These are phyloP conservation scores for Euphrasia confusa DNA, from an alignment of 257 asterid genomes.

Conservation along the genomic window DNA sequence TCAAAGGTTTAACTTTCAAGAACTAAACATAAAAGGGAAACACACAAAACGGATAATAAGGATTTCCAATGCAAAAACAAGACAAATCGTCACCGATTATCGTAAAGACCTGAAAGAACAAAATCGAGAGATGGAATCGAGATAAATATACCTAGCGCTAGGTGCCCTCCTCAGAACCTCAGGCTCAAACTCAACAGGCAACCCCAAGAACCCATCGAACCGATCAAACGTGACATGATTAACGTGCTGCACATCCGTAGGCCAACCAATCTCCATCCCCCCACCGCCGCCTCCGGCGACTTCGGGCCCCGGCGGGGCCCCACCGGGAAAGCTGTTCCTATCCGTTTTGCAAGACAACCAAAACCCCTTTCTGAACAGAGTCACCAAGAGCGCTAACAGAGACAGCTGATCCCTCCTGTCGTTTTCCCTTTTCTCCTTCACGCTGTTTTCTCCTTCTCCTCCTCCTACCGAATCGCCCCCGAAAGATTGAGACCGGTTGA, in stretches of 20 bases:
- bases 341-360: slow-evolving; percentile 74
- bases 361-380: slow-evolving; percentile 81
- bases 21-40: slow-evolving; percentile 1
- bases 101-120: not conserved
- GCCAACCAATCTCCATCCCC: slow-evolving; percentile 97
- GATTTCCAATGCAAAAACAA: slow-evolving; percentile 21
- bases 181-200: slow-evolving; percentile 98
- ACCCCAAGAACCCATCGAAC: slow-evolving; percentile 94
- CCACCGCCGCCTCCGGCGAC: slow-evolving; percentile 27
- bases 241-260: slow-evolving; percentile 90
- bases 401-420: slow-evolving; percentile 76
- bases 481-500: slow-evolving; percentile 45
- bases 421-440: slow-evolving; percentile 51
- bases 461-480: slow-evolving; percentile 36
- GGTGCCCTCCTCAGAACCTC: slow-evolving; percentile 92
- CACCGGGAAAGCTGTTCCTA: slow-evolving; percentile 39
- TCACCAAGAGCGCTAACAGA: slow-evolving; percentile 67
- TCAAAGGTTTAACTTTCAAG: slow-evolving; percentile 8
- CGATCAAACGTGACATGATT: slow-evolving; percentile 96
- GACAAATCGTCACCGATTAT: not conserved
- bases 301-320: slow-evolving; percentile 23
- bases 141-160: slow-evolving; percentile 70
- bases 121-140: slow-evolving; percentile 4
- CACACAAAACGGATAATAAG: not conserved
- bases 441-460: slow-evolving; percentile 28